Evolutionary conservation across 2,329 filamentous ascomycete genomes (phyloP).

Genomic region (Botrytis elliptica): DNA sequence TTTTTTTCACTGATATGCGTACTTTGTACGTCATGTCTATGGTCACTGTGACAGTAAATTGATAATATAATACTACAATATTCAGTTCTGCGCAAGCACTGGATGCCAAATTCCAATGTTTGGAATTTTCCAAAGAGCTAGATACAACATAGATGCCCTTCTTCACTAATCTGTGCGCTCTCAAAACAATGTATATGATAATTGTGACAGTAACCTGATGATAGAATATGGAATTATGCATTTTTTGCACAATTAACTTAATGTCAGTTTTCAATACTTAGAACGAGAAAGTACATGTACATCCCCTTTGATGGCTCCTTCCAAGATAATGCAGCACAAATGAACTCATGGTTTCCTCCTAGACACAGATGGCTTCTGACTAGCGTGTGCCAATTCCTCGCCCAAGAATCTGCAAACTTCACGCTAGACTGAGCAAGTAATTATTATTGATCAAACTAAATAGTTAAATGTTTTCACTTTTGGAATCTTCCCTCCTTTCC

Average conservation of each 20-base stretch:
- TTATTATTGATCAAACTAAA: background rate
- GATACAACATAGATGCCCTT: too few species aligned
- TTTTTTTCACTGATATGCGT: background rate
- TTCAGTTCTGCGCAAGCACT: background rate
- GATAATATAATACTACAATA: background rate
- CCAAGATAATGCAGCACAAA: fast-evolving
- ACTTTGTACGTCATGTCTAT: background rate
- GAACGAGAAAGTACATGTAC: background rate
- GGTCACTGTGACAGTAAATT: background rate
- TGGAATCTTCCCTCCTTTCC: background rate
- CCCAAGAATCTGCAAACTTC: background rate
- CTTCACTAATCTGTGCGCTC: too few species aligned
- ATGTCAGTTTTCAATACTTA: background rate
- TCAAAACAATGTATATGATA: too few species aligned
- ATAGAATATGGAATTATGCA: too few species aligned
- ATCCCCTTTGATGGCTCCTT: too few species aligned
- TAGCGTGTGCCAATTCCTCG: background rate
- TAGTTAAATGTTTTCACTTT: background rate
- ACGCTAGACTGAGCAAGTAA: background rate
- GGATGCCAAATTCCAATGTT: background rate
- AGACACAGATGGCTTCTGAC: background rate
- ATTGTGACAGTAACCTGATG: too few species aligned
- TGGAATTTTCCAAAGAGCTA: too few species aligned
- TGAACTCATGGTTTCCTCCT: background rate
- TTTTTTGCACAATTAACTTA: background rate